Evolutionary conservation across 31 red algal genomes (phyloP), one percentile per base, ranked within the genome.

Genomic region (Odonthalia washingtoniensis): DNA sequence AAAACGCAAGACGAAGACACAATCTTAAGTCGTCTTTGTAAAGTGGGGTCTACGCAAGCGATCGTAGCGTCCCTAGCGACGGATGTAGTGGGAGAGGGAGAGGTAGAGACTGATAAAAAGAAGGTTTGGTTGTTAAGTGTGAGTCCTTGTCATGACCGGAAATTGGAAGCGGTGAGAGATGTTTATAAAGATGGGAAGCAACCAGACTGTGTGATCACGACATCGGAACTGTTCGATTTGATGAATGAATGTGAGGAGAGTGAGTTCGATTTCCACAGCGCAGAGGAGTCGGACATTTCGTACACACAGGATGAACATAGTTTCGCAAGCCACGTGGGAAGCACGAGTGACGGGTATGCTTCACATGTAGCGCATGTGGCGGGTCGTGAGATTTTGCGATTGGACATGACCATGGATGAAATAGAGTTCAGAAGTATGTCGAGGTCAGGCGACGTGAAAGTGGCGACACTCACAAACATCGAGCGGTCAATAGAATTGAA

Each of bases 131-230:
- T 87, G 0, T 84, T 52, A 12, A 61, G 80, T n/a, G 57, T 97
- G 12, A 82, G 76, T 68, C 95, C 82, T 28, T 97, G 95, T 61
- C 84, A 87, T 80, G 95, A 97, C 52, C 94, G 91, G 60, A 97
- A 97, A 61, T 46, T 97, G 27, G 95, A 97, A 67, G 91, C 91
- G 0, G 69, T 44, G 63, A 36, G 88, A 24, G 81, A 73, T 36
- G 77, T 49, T 21, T 27, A 57, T 80, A 14, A 70, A 5, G 61
- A 87, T 49, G 28, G 27, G 3, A 43, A 81, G 6, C 6, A 34
- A 27, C 80, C 33, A 41, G 83, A 85, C 21, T 85, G 82, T 65
- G 94, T 96, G 33, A 65, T 96, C 26, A 96, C 94, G 3, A 72
- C 94, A 18, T 46, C 53, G 34, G 94, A 96, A 68, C 77, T 96